Evolutionary conservation across 129 eudicot species (phyloP), one percentile per base, ranked within the genome.

Genomic region (Cynara cardunculus): DNA sequence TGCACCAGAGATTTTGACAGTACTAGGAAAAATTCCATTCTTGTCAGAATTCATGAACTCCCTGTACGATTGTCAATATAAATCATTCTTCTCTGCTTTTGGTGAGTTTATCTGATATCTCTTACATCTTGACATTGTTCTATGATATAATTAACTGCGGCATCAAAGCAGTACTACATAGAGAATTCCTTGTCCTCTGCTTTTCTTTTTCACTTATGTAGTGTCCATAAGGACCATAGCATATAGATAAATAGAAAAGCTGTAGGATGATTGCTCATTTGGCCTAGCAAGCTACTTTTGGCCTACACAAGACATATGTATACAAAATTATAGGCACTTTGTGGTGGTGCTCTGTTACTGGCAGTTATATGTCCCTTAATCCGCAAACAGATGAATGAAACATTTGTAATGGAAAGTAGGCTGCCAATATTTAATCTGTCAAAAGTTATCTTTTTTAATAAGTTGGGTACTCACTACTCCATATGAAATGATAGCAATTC

Each of bases 1-100:
- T 84, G 93, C 93, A 75, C 93, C 97, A 2, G 97, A 89, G 84
- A 89, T 91, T 85, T 78, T 89, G 86, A 88, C 97, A 8, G 91
- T 91, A 7, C 89, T 91, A 41, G 97, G 91, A 8, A 91, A 91
- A 80, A 86, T 91, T 72, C 97, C 97, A 0, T 83, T 69, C 82
- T 76, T 91, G 73, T 86, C 93, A 1, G 97, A 89, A 82, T 91
- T 91, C 72, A 70, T 91, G 89, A 91, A 91, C 84, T 91, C 93
- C 25, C 79, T 91, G 64, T 89, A 91, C 59, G 91, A 86, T 22
- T 91, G 97, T 75, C 97, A 86, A 78, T 91, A 91, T 70, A 91
- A 91, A 75, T 82, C 89, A 32, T 91, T 91, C 80, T 91, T 91
- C 82, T 86, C 93, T 61, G 97, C 97, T n/a, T 91, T 91, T 84